Evolutionary conservation across 768 basidiomycete genomes (phyloP).

Genomic region (Tylopilus subfusipes): DNA sequence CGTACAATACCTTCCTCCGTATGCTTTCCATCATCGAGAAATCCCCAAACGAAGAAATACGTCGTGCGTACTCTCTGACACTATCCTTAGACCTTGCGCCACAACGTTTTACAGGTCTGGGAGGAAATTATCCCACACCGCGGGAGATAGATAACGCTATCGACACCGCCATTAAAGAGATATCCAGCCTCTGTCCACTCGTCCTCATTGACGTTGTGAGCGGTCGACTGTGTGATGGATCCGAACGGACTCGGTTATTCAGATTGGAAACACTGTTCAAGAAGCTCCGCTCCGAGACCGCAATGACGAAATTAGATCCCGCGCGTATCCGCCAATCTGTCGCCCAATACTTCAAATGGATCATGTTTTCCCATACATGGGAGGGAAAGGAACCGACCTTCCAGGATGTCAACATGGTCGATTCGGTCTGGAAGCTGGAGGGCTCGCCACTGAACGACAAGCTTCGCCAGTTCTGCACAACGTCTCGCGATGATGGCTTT

Average conservation of each 20-base stretch:
- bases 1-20: background rate
- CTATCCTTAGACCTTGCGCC: too few species aligned
- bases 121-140: background rate
- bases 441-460: background rate
- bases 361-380: background rate
- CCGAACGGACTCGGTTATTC: background rate
- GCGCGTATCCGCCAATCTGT: background rate
- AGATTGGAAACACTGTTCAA: background rate
- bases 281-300: background rate
- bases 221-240: background rate
- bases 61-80: background rate
- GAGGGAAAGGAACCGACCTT: background rate
- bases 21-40: slow-evolving; percentile 2
- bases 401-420: background rate
- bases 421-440: background rate
- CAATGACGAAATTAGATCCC: background rate
- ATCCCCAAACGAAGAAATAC: background rate
- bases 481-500: background rate
- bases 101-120: background rate
- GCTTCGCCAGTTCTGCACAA: background rate
- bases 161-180: background rate
- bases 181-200: background rate
- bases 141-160: background rate
- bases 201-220: background rate
- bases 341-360: background rate